Conservation (phyloP, 805 yeast species). For the Pichia insulana region DNA sequence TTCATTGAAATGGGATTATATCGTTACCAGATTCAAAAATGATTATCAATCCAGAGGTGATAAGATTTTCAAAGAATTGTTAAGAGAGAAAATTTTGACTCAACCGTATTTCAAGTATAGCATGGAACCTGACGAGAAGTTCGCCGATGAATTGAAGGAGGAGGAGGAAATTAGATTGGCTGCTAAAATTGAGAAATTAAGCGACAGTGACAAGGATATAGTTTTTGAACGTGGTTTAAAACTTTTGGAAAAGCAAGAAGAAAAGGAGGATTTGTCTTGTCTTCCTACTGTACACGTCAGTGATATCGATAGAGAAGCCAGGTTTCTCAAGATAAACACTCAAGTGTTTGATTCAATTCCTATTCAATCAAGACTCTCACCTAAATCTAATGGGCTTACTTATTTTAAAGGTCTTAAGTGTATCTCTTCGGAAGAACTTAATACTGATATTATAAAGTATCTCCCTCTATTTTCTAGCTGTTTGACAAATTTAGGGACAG, state of each 20-base stretch:
- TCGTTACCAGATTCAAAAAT: conserved; percentile 48
- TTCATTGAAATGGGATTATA: conserved; percentile 53
- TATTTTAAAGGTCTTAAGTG: conserved; percentile 65
- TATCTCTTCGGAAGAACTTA: conserved; percentile 41
- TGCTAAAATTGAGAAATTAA: conserved; percentile 33
- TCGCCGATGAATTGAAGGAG: conserved; percentile 38
- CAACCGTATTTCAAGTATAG: conserved; percentile 61
- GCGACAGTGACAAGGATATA: conserved; percentile 46
- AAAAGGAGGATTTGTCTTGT: conserved; percentile 63
- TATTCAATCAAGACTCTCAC: conserved; percentile 26
- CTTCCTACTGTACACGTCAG: conserved; percentile 68
- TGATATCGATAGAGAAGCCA: conserved; percentile 62
- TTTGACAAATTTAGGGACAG: conserved; percentile 82
- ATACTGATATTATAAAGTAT: conserved; percentile 54
- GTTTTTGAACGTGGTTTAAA: conserved; percentile 53
- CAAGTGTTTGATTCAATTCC: conserved; percentile 15
- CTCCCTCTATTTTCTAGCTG: conserved; percentile 74
- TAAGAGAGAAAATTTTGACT: conserved; percentile 42
- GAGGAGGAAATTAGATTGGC: conserved; percentile 53
- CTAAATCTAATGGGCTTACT: conserved; percentile 66
- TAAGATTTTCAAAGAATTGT: conserved; percentile 47
- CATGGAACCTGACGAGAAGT: conserved; percentile 62
- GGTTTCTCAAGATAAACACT: conserved; percentile 28
- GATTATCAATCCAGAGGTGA: conserved; percentile 50
- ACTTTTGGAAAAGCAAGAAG: conserved; percentile 55